Percentiles rank a stretch among this genome's conserved stretches.
Conservation (phyloP, 2,329 filamentous ascomycete genomes). For the Dactylellina cionopaga region DNA sequence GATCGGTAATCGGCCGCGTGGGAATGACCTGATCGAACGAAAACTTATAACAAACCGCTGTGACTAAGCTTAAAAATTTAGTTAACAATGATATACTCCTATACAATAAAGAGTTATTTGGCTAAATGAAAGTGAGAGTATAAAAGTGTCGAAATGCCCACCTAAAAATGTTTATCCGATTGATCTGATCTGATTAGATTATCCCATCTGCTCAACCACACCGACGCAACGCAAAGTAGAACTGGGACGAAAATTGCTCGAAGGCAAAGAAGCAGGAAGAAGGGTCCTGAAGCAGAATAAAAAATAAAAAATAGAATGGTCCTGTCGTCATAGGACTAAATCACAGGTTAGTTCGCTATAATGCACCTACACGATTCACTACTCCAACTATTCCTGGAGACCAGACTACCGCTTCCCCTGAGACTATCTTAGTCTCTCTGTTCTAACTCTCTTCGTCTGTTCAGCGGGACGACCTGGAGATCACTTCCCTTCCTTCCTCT, state of each 20-base stretch:
- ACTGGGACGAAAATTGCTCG: conserved; percentile 2
- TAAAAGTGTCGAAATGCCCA: conserved; percentile 9
- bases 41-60: not conserved
- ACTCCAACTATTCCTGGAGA: no score
- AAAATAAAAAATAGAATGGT: not conserved
- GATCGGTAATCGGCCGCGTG: conserved; percentile 1
- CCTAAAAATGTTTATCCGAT: conserved; percentile 52
- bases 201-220: conserved; percentile 3
- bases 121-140: conserved; percentile 14
- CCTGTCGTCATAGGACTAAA: conserved; percentile 19
- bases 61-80: conserved; percentile 3
- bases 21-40: not conserved
- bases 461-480: no score
- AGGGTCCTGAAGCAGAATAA: not conserved
- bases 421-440: no score
- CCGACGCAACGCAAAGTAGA: conserved; percentile 5
- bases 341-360: conserved; percentile 27
- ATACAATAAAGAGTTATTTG: no score
- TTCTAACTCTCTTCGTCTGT: no score
- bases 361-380: no score
- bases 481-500: no score
- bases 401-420: no score
- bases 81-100: no score
- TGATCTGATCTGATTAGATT: conserved; percentile 51
- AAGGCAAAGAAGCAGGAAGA: not conserved